A percentile compares a stretch with the other conserved stretches of the same genome.
Conservation (phyloP, 2,329 filamentous ascomycete genomes). For the Trichoderma sp. region DNA sequence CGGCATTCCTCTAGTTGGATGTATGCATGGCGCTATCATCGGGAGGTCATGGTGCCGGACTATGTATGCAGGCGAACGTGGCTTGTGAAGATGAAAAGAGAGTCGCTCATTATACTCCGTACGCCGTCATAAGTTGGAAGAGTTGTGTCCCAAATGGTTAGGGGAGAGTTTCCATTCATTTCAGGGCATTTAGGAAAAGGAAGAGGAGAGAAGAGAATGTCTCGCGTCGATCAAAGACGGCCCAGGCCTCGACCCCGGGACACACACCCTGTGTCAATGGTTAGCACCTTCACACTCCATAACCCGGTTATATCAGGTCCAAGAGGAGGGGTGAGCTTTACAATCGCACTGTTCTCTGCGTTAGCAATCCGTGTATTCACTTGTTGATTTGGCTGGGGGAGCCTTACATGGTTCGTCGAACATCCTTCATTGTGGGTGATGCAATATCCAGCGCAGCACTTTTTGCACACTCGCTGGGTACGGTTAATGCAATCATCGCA, state of each 20-base stretch:
- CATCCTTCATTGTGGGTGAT: conserved; percentile 79
- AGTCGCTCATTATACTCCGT: conserved; percentile 2
- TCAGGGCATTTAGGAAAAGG: neutral
- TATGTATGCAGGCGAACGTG: neutral
- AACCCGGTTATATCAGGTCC: neutral
- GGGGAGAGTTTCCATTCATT: neutral
- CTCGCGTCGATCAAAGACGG: conserved; percentile 14
- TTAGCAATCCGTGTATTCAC: conserved; percentile 2
- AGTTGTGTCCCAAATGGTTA: neutral
- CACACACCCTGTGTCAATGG: conserved; percentile 35
- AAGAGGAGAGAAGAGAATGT: neutral
- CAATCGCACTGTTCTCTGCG: conserved; percentile 10
- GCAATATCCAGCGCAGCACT: conserved; percentile 79
- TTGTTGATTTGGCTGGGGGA: neutral
- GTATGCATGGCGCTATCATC: neutral
- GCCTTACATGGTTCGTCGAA: conserved; percentile 57
- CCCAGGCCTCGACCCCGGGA: conserved; percentile 30
- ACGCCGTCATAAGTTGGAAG: conserved; percentile 14
- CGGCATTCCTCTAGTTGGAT: neutral
- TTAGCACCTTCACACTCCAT: neutral
- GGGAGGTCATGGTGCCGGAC: neutral
- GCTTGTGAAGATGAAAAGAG: neutral
- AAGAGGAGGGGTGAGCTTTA: neutral
- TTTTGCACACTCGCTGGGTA: conserved; percentile 68
- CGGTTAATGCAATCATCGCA: conserved; percentile 71